A percentile compares a stretch with the other conserved stretches of the same genome.
These are phyloP conservation scores for Nigrospora osmanthi DNA, from an alignment of 2,329 filamentous ascomycete genomes.

Conservation along the genomic window DNA sequence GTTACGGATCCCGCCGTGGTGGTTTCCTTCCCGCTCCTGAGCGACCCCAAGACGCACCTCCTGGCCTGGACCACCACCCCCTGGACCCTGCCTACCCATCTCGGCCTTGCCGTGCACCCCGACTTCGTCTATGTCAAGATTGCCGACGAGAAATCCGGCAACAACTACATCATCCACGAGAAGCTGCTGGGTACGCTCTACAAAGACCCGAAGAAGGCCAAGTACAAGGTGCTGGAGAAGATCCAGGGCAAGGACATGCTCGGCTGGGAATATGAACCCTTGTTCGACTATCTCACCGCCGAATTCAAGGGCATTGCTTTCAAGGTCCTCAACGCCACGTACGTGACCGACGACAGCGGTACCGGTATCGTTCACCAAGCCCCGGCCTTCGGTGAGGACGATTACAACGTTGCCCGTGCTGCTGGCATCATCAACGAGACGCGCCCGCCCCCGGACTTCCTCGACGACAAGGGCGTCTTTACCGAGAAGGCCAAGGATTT, in stretches of 20 bases:
- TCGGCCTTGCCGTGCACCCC: constrained; percentile 69
- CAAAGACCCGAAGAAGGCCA: constrained; percentile 93
- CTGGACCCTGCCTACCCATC: constrained; percentile 76
- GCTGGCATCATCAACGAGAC: constrained; percentile 70
- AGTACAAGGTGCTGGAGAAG: constrained; percentile 75
- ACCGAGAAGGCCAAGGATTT: constrained; percentile 73
- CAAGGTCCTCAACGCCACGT: constrained; percentile 72
- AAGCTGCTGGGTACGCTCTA: constrained; percentile 75
- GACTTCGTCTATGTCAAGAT: constrained; percentile 87
- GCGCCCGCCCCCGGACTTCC: constrained; percentile 78
- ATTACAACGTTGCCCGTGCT: constrained; percentile 77
- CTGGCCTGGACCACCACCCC: constrained; percentile 89
- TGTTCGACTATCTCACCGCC: constrained; percentile 85
- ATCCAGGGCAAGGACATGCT: constrained; percentile 78
- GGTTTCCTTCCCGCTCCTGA: constrained; percentile 75
- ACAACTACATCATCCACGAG: constrained; percentile 80
- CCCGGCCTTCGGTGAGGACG: constrained; percentile 90
- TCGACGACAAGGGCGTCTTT: constrained; percentile 78
- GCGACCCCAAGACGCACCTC: constrained; percentile 67
- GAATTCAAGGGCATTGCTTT: constrained; percentile 82
- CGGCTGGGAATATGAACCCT: constrained; percentile 81
- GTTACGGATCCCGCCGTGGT: constrained; percentile 86
- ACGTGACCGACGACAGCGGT: constrained; percentile 85
- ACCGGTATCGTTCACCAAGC: constrained; percentile 91
- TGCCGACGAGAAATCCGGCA: constrained; percentile 70